Percentiles rank a stretch among this genome's conserved stretches.
These are phyloP conservation scores for Yarrowia divulgata DNA, from an alignment of 805 yeast genomes.

Conservation along the genomic window DNA sequence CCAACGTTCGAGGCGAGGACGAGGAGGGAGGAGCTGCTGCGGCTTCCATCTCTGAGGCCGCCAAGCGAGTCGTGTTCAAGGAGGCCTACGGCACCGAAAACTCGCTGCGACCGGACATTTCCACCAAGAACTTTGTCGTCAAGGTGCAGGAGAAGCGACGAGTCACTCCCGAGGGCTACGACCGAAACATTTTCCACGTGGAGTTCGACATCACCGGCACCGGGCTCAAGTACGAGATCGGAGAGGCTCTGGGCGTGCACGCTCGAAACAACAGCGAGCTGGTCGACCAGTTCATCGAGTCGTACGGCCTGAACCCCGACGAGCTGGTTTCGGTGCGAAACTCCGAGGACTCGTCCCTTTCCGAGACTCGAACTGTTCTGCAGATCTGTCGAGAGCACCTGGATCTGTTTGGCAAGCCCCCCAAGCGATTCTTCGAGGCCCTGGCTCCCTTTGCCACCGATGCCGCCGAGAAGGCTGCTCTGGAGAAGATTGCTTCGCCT, in stretches of 20 bases:
- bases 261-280: constrained; percentile 76
- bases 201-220: constrained; percentile 93
- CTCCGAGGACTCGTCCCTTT: constrained; percentile 54
- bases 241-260: constrained; percentile 96
- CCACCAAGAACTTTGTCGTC: constrained; percentile 82
- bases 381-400: constrained; percentile 81
- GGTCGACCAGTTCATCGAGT: constrained; percentile 72
- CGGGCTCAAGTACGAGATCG: constrained; percentile 88
- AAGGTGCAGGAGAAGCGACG: constrained; percentile 91
- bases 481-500: constrained; percentile 71
- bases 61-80: constrained; percentile 76
- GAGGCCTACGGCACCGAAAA: constrained; percentile 73
- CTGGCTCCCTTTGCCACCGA: constrained; percentile 76
- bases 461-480: constrained; percentile 65
- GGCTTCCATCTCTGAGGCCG: constrained; percentile 59
- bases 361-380: constrained; percentile 80
- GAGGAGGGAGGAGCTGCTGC: constrained; percentile 51
- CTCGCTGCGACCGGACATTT: constrained; percentile 85
- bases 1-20: constrained; percentile 36
- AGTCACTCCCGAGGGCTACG: constrained; percentile 87
- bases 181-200: constrained; percentile 94
- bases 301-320: constrained; percentile 75
- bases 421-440: constrained; percentile 89
- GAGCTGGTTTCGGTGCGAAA: constrained; percentile 76
- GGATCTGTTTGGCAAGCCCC: constrained; percentile 93